These are phyloP conservation scores for Sugiyamaella castrensis DNA, from an alignment of 1,139 yeast species.

Conservation along the genomic window DNA sequence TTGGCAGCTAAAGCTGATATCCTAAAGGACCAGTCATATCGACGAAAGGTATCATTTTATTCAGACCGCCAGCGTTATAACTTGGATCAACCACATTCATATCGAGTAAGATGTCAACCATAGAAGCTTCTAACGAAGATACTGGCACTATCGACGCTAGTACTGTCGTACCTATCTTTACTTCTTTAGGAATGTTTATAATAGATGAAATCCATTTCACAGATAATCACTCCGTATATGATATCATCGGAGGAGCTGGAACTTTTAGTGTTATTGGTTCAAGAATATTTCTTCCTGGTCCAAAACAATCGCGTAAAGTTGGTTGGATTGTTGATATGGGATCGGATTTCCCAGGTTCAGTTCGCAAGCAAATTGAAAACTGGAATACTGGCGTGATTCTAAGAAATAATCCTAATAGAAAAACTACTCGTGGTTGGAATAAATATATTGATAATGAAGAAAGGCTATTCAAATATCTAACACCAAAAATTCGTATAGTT, in stretches of 20 bases:
- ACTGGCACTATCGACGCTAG: not conserved
- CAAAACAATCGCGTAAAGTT: conserved; percentile 39
- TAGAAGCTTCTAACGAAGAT: too few relatives aligned
- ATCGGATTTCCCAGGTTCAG: conserved; percentile 59
- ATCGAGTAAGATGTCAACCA: too few relatives aligned
- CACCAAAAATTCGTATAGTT: conserved; percentile 64
- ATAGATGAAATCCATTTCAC: conserved; percentile 80
- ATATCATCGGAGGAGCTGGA: conserved; percentile 89
- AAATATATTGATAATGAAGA: conserved; percentile 62
- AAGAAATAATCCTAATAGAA: conserved; percentile 50
- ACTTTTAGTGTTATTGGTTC: conserved; percentile 80
- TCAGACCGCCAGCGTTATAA: too few relatives aligned
- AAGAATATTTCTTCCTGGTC: conserved; percentile 50
- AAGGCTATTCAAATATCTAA: conserved; percentile 49
- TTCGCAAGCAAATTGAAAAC: conserved; percentile 46
- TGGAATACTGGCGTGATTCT: conserved; percentile 66
- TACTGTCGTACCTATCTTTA: conserved; percentile 11
- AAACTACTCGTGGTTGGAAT: conserved; percentile 82
- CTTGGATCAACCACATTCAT: too few relatives aligned
- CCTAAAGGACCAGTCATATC: too few relatives aligned
- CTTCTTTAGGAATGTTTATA: conserved; percentile 74
- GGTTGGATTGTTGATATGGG: conserved; percentile 82
- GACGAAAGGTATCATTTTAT: too few relatives aligned
- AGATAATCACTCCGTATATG: conserved; percentile 41
- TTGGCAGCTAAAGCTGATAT: too few relatives aligned